Conservation (phyloP, 2,329 filamentous ascomycete species). For the Clarireedia sp. region DNA sequence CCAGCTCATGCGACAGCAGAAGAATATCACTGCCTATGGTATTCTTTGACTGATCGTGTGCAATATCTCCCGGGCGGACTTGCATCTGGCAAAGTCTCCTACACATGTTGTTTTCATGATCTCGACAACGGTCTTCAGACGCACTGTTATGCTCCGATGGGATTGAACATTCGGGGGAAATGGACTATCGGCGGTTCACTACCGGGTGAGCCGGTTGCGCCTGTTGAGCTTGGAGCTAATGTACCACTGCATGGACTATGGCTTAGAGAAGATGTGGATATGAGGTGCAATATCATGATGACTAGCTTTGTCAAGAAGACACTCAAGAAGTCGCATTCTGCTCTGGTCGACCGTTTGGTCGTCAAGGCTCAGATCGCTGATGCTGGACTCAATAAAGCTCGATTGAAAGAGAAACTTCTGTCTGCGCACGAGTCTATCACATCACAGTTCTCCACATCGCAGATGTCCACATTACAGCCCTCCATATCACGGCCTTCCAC, state of each 20-base stretch:
- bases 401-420: slow-evolving; percentile 6
- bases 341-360: slow-evolving; percentile 58
- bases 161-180: slow-evolving; percentile 68
- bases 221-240: slow-evolving; percentile 57
- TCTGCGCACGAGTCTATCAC: neutral
- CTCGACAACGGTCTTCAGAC: slow-evolving; percentile 67
- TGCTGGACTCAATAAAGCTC: slow-evolving; percentile 15
- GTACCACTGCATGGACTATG: slow-evolving; percentile 65
- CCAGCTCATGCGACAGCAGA: slow-evolving; percentile 60
- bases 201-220: slow-evolving; percentile 59
- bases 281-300: slow-evolving; percentile 73
- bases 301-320: slow-evolving; percentile 74
- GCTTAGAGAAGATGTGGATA: slow-evolving; percentile 76
- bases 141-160: slow-evolving; percentile 75
- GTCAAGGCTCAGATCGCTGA: slow-evolving; percentile 38
- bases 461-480: neutral
- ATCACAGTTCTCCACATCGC: neutral
- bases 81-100: slow-evolving; percentile 60
- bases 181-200: slow-evolving; percentile 69
- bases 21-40: slow-evolving; percentile 69
- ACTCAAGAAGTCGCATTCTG: slow-evolving; percentile 65
- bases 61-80: slow-evolving; percentile 61
- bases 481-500: neutral
- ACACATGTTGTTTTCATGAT: slow-evolving; percentile 75
- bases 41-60: slow-evolving; percentile 69